Percentiles rank a stretch among this genome's conserved stretches.
phyloP scores from a whole-genome alignment of 2,329 filamentous ascomycete genomes.

The Xylaria hypoxylon region DNA sequence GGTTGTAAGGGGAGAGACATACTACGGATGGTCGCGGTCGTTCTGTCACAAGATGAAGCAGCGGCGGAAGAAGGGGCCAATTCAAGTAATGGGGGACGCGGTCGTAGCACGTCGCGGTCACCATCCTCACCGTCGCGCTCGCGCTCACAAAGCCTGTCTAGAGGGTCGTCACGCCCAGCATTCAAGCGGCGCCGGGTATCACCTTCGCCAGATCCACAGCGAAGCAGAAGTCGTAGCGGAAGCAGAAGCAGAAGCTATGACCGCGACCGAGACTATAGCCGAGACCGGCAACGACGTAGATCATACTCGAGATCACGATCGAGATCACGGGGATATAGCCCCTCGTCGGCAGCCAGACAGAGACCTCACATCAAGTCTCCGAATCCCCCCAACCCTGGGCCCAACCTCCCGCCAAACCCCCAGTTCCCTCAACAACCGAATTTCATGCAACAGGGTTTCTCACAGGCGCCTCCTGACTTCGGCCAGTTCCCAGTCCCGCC shows the following conservation, averaged over 20 bases:
- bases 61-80: constrained; percentile 54
- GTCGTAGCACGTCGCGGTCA: constrained; percentile 52
- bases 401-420: constrained; percentile 32
- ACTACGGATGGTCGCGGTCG: constrained; percentile 86
- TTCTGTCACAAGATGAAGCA: constrained; percentile 87
- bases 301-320: constrained; percentile 46
- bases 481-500: constrained; percentile 45
- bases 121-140: constrained; percentile 46
- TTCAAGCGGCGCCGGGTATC: constrained; percentile 58
- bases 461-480: constrained; percentile 42
- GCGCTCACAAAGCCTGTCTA: constrained; percentile 50
- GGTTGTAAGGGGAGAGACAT: constrained; percentile 75
- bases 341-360: constrained; percentile 11
- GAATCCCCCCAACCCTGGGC: constrained; percentile 26
- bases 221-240: constrained; percentile 51
- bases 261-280: constrained; percentile 47
- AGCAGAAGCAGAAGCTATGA: constrained; percentile 45
- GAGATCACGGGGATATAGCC: constrained; percentile 33
- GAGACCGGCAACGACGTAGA: constrained; percentile 43
- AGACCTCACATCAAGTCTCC: constrained; percentile 35
- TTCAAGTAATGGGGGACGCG: constrained; percentile 40
- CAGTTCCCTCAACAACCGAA: constrained; percentile 41
- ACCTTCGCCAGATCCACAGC: constrained; percentile 49
- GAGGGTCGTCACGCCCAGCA: constrained; percentile 52
- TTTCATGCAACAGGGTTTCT: constrained; percentile 41